These are phyloP conservation scores for Xanthoconium stramineum DNA, from an alignment of 768 basidiomycete species.

Conservation along the genomic window DNA sequence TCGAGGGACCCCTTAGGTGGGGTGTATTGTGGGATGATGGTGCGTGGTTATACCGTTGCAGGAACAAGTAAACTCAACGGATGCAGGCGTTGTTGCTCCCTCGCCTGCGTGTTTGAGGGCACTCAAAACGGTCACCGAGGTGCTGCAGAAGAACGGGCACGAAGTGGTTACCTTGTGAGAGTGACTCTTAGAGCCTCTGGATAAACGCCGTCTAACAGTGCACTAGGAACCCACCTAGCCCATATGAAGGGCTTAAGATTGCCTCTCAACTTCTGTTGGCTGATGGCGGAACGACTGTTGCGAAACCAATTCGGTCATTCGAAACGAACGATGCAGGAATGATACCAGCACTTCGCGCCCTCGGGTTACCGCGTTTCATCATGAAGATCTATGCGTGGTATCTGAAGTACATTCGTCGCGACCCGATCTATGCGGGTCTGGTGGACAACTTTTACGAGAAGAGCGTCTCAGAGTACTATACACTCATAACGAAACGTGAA, in stretches of 20 bases:
- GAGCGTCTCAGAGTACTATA: constrained; percentile 48
- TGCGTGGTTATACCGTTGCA: constrained; percentile 13
- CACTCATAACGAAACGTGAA: constrained; percentile 44
- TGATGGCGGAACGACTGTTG: constrained; percentile 43
- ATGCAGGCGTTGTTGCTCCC: constrained; percentile 51
- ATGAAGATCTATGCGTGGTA: constrained; percentile 50
- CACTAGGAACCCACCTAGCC: constrained; percentile 37
- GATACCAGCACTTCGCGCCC: constrained; percentile 35
- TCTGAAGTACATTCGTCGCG: constrained; percentile 48
- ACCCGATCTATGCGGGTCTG: constrained; percentile 52
- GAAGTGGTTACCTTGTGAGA: constrained; percentile 51
- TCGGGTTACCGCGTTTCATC: constrained; percentile 46
- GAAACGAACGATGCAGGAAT: constrained; percentile 53
- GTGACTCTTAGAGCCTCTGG: background rate
- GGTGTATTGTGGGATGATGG: constrained; percentile 66
- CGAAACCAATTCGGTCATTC: constrained; percentile 33
- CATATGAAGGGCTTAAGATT: constrained; percentile 50
- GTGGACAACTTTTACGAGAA: constrained; percentile 49
- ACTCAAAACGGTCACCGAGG: constrained; percentile 43
- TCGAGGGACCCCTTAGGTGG: constrained; percentile 55
- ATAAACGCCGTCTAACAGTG: background rate
- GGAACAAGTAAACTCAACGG: background rate
- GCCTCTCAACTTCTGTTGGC: constrained; percentile 51
- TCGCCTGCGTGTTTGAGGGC: constrained; percentile 62
- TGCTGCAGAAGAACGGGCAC: constrained; percentile 45